Evolutionary conservation across 1,284 basidiomycete genomes (phyloP), one percentile per base, ranked within the genome.

Genomic region (Pseudozyma tsukubaensis): DNA sequence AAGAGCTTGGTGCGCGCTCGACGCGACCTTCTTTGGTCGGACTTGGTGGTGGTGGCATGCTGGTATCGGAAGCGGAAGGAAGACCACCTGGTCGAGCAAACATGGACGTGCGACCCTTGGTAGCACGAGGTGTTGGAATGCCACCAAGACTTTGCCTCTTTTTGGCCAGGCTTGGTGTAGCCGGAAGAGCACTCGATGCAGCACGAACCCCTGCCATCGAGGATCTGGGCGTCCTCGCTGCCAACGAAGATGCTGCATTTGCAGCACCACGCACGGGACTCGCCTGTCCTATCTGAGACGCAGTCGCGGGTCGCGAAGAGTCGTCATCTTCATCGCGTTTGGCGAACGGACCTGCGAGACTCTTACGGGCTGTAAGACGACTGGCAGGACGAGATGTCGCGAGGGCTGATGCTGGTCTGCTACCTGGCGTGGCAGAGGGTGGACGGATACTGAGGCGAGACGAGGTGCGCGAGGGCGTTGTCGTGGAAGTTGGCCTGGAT

Each of bases 261-360:
- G n/a, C 34, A n/a, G 64, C 51, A 39, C 32, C 47, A 12, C 64
- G 55, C n/a, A 50, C 40, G 1, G 70, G 60, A 36, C 62, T 71
- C 13, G 58, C 39, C 44, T 56, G 62, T 78, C 87, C 89, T 45
- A 60, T 50, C 54, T 49, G 66, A 63, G 69, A 52, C 11, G 34
- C 9, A 34, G 21, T 66, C 60, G 74, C 35, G 12, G 59, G 57
- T 8, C 52, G 58, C 7, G 60, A n/a, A 11, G 44, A 54, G 19
- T 64, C 63, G 8, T 69, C 70, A 13, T 65, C 48, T 18, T 69
- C 67, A 39, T 52, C 59, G 39, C 71, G 44, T 3, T 29, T 11
- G 9, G 59, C 39, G 8, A 56, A 39, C 6, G 59, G 42, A 12
- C 51, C 56, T 40, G 77, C 65, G 9, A 76, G 18, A 57, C 67